Percentiles rank a stretch among this genome's conserved stretches.
phyloP scores from a whole-genome alignment of 2,329 filamentous ascomycete species.

The Myriosclerotinia duriaeana region DNA sequence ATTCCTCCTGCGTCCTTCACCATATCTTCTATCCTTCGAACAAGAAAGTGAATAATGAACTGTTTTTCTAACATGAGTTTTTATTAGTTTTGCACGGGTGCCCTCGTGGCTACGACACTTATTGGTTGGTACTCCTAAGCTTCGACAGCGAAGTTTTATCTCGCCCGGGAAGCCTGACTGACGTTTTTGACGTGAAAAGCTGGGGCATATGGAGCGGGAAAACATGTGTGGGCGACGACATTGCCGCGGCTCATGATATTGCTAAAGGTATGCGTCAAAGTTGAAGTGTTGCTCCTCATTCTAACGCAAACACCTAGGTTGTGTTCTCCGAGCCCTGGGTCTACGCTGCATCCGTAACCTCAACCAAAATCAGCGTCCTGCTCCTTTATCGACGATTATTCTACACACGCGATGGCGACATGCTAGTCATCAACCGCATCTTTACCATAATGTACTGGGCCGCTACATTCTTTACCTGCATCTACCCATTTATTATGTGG shows the following conservation, averaged over 20 bases:
- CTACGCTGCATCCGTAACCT: constrained; percentile 18
- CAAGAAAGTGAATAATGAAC: neutral
- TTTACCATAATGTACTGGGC: constrained; percentile 13
- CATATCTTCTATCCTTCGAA: neutral
- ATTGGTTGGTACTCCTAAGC: constrained; percentile 11
- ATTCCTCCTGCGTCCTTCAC: neutral
- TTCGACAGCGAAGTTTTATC: neutral
- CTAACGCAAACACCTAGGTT: constrained; percentile 11
- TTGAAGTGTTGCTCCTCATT: neutral
- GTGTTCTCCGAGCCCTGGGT: constrained; percentile 17
- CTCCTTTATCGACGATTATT: constrained; percentile 18
- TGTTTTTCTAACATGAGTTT: constrained; percentile 5
- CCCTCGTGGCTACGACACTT: constrained; percentile 14
- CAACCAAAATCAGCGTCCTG: constrained; percentile 16
- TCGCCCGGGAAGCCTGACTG: constrained; percentile 1
- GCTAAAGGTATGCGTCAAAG: constrained; percentile 9
- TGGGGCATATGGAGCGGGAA: constrained; percentile 14
- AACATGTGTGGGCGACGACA: constrained; percentile 18
- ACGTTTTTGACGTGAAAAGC: constrained; percentile 12
- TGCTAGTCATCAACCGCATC: constrained; percentile 12
- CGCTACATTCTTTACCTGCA: constrained; percentile 13
- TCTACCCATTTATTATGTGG: constrained; percentile 14
- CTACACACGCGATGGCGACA: constrained; percentile 7
- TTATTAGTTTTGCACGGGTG: constrained; percentile 4
- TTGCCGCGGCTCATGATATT: constrained; percentile 13